Evolutionary conservation across 1,139 yeast species (phyloP).

Genomic region (Lodderomyces metapsilosis): DNA sequence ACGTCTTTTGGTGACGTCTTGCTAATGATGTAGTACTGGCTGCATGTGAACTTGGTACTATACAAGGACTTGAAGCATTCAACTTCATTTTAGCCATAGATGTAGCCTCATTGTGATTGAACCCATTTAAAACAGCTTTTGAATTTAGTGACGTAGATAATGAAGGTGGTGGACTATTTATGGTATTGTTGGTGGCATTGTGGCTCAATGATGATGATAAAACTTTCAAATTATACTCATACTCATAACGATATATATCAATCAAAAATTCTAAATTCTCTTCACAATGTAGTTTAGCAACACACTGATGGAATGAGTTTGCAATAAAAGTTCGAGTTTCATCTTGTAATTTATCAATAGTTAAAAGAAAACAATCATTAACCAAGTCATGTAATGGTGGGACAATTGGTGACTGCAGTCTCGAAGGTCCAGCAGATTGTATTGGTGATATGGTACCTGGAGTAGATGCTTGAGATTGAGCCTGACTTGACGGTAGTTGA

Average conservation of each 20-base stretch:
- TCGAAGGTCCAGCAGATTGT: background rate
- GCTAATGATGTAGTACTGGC: background rate
- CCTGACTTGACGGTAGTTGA: background rate
- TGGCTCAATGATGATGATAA: conserved; percentile 5
- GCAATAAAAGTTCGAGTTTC: conserved; percentile 15
- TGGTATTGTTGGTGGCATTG: conserved; percentile 15
- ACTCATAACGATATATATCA: conserved; percentile 46
- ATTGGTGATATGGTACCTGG: background rate
- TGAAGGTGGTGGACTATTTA: background rate
- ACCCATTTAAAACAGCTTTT: background rate
- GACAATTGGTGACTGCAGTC: conserved; percentile 3
- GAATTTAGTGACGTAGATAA: background rate
- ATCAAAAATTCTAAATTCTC: conserved; percentile 48
- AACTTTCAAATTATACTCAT: conserved; percentile 23
- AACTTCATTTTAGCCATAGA: conserved; percentile 1
- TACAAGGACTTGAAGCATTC: conserved; percentile 5
- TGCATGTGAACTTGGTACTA: conserved; percentile 2
- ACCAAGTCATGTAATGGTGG: conserved; percentile 27
- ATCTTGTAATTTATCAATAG: conserved; percentile 20
- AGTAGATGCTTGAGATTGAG: background rate
- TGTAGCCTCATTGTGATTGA: background rate
- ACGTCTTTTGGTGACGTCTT: conserved; percentile 2
- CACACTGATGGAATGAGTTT: conserved; percentile 20
- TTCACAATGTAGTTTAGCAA: conserved; percentile 34
- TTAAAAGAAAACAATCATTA: conserved; percentile 24